Evolutionary conservation across 768 basidiomycete genomes (phyloP).

Genomic region (Imleria badia): DNA sequence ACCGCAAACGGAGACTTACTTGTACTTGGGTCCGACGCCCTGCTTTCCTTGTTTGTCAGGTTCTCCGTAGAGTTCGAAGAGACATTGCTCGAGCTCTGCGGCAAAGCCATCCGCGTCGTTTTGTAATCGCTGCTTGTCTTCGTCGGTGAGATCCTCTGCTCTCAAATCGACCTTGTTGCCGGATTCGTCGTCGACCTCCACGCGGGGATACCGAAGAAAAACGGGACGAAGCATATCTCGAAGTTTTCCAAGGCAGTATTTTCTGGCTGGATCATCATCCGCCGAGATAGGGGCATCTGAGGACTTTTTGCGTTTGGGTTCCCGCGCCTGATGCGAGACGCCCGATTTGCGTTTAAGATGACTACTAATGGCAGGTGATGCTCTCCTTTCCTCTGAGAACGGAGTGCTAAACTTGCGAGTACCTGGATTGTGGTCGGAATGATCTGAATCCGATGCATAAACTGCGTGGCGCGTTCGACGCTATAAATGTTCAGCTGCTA

Average conservation of each 20-base stretch:
- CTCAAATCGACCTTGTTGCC: slow-evolving; percentile 42
- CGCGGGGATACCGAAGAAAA: slow-evolving; percentile 68
- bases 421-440: slow-evolving; percentile 31
- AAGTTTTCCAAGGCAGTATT: slow-evolving; percentile 77
- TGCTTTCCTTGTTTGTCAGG: slow-evolving; percentile 66
- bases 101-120: slow-evolving; percentile 64
- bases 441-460: slow-evolving; percentile 44
- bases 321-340: slow-evolving; percentile 37
- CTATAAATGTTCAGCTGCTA: slow-evolving; percentile 31
- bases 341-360: slow-evolving; percentile 57
- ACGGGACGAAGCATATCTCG: slow-evolving; percentile 70
- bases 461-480: slow-evolving; percentile 43
- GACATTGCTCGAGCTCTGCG: slow-evolving; percentile 67
- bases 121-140: slow-evolving; percentile 55
- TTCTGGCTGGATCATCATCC: slow-evolving; percentile 70
- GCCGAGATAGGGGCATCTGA: slow-evolving; percentile 39
- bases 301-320: slow-evolving; percentile 48
- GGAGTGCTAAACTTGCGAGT: slow-evolving; percentile 17
- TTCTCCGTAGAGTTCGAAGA: slow-evolving; percentile 77
- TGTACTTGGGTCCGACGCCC: slow-evolving; percentile 75
- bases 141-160: slow-evolving; percentile 56
- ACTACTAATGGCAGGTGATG: slow-evolving; percentile 20
- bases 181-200: slow-evolving; percentile 35
- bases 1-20: slow-evolving; percentile 46
- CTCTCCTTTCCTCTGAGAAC: slow-evolving; percentile 21